These are phyloP conservation scores for Sphaerulina musiva DNA, from an alignment of 2,329 filamentous ascomycete genomes.

Conservation along the genomic window DNA sequence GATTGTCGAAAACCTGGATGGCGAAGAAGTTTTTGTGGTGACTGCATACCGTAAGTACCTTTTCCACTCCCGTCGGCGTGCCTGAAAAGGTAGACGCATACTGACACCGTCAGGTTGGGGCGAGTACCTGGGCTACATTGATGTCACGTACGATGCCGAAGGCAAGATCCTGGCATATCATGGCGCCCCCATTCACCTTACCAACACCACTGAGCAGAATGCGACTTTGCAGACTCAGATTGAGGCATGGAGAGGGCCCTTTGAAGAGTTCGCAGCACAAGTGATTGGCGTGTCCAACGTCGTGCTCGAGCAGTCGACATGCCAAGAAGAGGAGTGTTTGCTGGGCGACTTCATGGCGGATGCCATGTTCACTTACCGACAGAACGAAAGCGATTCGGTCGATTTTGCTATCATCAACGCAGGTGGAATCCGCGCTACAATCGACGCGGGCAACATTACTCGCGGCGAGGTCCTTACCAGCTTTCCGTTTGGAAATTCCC, in stretches of 20 bases:
- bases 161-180: slow-evolving; percentile 58
- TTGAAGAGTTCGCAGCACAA: slow-evolving; percentile 54
- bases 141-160: slow-evolving; percentile 55
- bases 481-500: slow-evolving; percentile 60
- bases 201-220: slow-evolving; percentile 55
- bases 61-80: background rate
- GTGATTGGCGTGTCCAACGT: slow-evolving; percentile 51
- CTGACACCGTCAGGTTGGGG: slow-evolving; percentile 45
- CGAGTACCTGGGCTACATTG: slow-evolving; percentile 62
- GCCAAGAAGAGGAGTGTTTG: slow-evolving; percentile 52
- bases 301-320: slow-evolving; percentile 54
- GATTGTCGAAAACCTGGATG: slow-evolving; percentile 54
- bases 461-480: slow-evolving; percentile 57
- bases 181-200: slow-evolving; percentile 58
- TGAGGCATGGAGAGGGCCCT: slow-evolving; percentile 53
- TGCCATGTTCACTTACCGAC: slow-evolving; percentile 56
- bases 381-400: slow-evolving; percentile 43
- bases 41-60: slow-evolving; percentile 50
- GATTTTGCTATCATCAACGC: slow-evolving; percentile 58
- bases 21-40: slow-evolving; percentile 62
- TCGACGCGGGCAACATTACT: slow-evolving; percentile 55
- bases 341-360: slow-evolving; percentile 41
- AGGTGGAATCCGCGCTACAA: slow-evolving; percentile 58
- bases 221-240: slow-evolving; percentile 52
- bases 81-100: background rate